Evolutionary conservation across 169 alveolate species (phyloP).

Genomic region (Eimeria tenella): DNA sequence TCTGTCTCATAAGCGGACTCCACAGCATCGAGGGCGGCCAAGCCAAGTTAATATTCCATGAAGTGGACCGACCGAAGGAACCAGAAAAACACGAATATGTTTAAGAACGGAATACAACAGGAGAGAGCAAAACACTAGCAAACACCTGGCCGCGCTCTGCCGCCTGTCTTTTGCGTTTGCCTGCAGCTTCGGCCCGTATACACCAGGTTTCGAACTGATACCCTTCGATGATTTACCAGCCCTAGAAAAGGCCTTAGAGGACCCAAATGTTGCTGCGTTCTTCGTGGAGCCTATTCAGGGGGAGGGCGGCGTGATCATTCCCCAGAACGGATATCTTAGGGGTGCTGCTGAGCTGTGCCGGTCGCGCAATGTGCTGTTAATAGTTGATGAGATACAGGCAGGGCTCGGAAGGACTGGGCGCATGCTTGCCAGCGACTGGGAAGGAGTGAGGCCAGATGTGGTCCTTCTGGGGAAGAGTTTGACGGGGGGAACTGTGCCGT

Average conservation of each 20-base stretch:
- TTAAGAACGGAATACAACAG: background rate
- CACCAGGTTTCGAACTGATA: constrained; percentile 88
- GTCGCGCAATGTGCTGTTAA: constrained; percentile 84
- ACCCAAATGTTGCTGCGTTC: constrained; percentile 91
- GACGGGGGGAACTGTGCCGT: constrained; percentile 95
- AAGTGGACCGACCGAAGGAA: background rate
- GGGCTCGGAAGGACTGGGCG: constrained; percentile 96
- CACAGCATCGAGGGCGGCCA: no score
- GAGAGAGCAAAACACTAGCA: no score
- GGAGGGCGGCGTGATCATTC: constrained; percentile 96
- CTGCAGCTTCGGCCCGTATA: constrained; percentile 80
- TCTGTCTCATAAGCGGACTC: no score
- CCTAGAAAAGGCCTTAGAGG: constrained; percentile 84
- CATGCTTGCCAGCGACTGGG: constrained; percentile 88
- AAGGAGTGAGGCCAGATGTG: constrained; percentile 92
- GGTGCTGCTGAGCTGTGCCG: constrained; percentile 89
- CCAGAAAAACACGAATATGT: background rate
- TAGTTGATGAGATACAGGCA: constrained; percentile 94
- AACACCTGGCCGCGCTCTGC: background rate
- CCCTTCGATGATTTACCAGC: constrained; percentile 84
- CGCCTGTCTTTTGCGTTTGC: background rate
- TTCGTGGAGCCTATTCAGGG: constrained; percentile 96
- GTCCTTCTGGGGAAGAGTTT: constrained; percentile 94
- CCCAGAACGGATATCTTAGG: constrained; percentile 89
- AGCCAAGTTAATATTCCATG: background rate